A percentile compares a stretch with the other conserved stretches of the same genome.
Evolutionary conservation across 1,139 yeast species (phyloP).

Genomic region (Candida glucosophila): DNA sequence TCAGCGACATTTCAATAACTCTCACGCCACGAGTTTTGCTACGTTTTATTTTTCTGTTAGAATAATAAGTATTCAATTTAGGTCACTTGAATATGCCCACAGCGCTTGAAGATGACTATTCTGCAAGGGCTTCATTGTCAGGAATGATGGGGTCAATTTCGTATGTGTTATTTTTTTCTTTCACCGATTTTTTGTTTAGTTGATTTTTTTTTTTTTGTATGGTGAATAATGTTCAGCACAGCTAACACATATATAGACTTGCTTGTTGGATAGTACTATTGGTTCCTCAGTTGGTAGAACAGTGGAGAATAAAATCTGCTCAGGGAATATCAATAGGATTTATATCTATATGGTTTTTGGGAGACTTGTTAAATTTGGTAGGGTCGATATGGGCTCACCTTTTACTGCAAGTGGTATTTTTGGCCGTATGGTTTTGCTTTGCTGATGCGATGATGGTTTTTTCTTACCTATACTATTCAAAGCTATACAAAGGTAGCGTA

Average conservation of each 20-base stretch:
- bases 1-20: no score
- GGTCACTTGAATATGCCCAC: no score
- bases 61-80: no score
- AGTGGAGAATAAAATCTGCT: slow-evolving; percentile 70
- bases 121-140: slow-evolving; percentile 52
- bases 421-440: slow-evolving; percentile 69
- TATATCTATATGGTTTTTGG: slow-evolving; percentile 62
- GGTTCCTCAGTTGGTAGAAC: slow-evolving; percentile 74
- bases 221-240: no score
- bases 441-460: slow-evolving; percentile 57
- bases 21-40: no score
- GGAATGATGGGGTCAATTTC: slow-evolving; percentile 65
- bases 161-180: slow-evolving; percentile 27
- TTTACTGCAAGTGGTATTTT: slow-evolving; percentile 59
- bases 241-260: slow-evolving; percentile 24
- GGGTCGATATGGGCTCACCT: slow-evolving; percentile 70
- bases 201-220: no score
- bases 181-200: slow-evolving; percentile 8
- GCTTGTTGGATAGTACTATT: slow-evolving; percentile 79
- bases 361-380: slow-evolving; percentile 58
- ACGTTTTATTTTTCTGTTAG: no score
- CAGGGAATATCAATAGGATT: slow-evolving; percentile 74
- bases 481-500: slow-evolving; percentile 35
- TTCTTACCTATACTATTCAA: slow-evolving; percentile 52
- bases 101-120: slow-evolving; percentile 1